These are phyloP conservation scores for Panaeolus cyanescens DNA, from an alignment of 768 basidiomycete species.

Conservation along the genomic window DNA sequence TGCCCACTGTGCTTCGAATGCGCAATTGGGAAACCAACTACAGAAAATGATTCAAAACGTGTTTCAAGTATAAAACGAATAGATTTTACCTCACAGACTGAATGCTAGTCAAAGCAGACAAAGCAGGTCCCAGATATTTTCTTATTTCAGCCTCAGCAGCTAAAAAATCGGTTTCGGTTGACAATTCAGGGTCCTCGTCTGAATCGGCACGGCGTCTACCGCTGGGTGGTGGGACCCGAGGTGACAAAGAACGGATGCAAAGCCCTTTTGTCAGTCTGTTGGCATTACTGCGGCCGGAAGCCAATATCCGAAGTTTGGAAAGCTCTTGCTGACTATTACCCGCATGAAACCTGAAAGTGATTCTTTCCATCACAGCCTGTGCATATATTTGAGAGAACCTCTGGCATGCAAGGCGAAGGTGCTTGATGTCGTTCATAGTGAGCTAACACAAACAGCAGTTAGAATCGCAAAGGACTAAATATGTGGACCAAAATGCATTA, in stretches of 20 bases:
- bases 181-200: not conserved
- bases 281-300: not conserved
- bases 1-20: not conserved
- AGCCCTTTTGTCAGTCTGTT: not conserved
- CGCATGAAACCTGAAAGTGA: not conserved
- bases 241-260: not conserved
- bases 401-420: not conserved
- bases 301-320: not conserved
- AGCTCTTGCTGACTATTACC: not conserved
- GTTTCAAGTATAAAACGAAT: not conserved
- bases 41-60: not conserved
- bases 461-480: not conserved
- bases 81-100: not conserved
- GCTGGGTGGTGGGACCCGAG: not conserved
- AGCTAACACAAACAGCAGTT: not conserved
- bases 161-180: not conserved
- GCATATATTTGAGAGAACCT: not conserved
- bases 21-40: not conserved
- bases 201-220: not conserved
- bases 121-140: not conserved
- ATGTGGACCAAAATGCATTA: not conserved
- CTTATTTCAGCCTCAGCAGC: not conserved
- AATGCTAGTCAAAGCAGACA: not conserved
- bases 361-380: not conserved
- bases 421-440: not conserved